These are phyloP conservation scores for Friedmanniomyces endolithicus DNA, from an alignment of 495 filamentous ascomycete genomes.

Conservation along the genomic window DNA sequence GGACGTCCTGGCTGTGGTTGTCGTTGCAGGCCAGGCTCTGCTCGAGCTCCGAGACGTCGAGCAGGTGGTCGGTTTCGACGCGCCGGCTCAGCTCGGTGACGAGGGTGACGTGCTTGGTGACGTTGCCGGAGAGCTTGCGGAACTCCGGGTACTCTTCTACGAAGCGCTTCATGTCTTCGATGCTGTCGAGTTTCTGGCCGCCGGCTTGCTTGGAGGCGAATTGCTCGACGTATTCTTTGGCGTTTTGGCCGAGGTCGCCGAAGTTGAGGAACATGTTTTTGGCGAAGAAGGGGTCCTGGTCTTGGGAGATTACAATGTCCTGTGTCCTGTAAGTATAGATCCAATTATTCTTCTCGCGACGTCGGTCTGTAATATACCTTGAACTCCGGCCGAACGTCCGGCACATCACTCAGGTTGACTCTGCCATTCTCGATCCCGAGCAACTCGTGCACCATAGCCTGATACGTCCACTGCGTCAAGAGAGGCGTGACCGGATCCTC, in stretches of 20 bases:
- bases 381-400: conserved; percentile 79
- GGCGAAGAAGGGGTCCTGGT: conserved; percentile 98
- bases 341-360: conserved; percentile 2
- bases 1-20: conserved; percentile 76
- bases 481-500: conserved; percentile 95
- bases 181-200: conserved; percentile 89
- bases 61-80: conserved; percentile 68
- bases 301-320: conserved; percentile 91
- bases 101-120: conserved; percentile 94
- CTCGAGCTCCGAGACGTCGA: conserved; percentile 93
- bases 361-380: conserved; percentile 33
- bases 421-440: conserved; percentile 87
- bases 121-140: conserved; percentile 88
- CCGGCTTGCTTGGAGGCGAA: conserved; percentile 91
- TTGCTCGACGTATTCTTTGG: conserved; percentile 96
- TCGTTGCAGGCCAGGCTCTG: conserved; percentile 95
- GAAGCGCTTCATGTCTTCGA: conserved; percentile 96
- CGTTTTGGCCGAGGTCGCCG: conserved; percentile 90
- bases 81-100: conserved; percentile 83
- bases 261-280: conserved; percentile 99
- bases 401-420: conserved; percentile 74
- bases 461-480: conserved; percentile 96
- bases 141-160: conserved; percentile 98
- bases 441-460: conserved; percentile 96
- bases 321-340: conserved; percentile 5